Base-by-base conservation (phyloP, 345 rosid genomes). In the Viola odorata region DNA sequence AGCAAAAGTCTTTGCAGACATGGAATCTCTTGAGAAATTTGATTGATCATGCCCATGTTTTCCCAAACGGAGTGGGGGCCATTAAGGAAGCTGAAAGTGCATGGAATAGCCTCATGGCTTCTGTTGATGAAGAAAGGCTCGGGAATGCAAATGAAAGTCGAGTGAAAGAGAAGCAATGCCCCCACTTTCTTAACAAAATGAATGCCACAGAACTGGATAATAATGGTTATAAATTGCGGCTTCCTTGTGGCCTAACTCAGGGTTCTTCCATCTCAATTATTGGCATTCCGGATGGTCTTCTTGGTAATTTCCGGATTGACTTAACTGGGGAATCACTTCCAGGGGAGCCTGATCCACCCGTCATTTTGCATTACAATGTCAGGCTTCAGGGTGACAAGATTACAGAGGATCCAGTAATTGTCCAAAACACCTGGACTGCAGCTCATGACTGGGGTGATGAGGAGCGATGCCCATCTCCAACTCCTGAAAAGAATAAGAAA, bases 341-440 rank as follows among this genome's bases (percentile, higher is more conserved):
- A 8, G 99, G 97, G 80, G 99, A 95, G 82, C 99, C 97, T 60
- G 91, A 95, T 71, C 99, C 99, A 17, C 99, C 99, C 7, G 73
- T 95, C 63, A 74, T 95, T 69, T 73, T 88, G 67, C 99, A 95
- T 76, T 95, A 91, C 73, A 95, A 88, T 73, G 96, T 88, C 39
- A 88, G 99, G 87, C 92, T 91, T 60, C 90, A 79, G 58, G 99
- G 97, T 16, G 99, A 94, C 80, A 91, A 86, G 79, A 64, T 82
- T 55, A 94, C 99, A 47, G 97, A 94, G 71, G 88, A 94, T 68
- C 96, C 99, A 68, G 97, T 91, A 39, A 94, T 94, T 64, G 97
- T 94, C 65, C 99, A 88, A 74, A 94, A 94, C 74, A 90, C 95
- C 41, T 94, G 99, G 99, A 94, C 86, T 49, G 77, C 69, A 61